Conservation (phyloP, 2,329 filamentous ascomycete genomes). For the Phialophora tarda region DNA sequence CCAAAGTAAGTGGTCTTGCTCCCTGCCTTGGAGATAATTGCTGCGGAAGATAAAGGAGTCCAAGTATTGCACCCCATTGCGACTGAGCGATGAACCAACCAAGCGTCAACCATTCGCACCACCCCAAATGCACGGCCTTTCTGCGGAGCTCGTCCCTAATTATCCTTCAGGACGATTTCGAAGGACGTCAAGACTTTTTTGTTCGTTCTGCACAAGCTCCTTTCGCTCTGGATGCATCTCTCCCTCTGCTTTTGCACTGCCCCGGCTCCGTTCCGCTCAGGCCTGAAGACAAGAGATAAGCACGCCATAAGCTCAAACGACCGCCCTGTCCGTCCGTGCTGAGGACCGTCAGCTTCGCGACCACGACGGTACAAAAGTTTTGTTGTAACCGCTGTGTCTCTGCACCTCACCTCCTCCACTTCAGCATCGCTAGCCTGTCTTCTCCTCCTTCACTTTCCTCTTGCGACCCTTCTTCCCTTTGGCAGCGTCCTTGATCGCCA, state of each 20-base stretch:
- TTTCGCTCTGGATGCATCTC: background rate
- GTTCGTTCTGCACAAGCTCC: background rate
- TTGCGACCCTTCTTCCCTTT: constrained; percentile 15
- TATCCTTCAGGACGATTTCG: background rate
- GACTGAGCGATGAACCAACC: background rate
- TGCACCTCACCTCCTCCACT: background rate
- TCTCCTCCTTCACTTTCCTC: constrained; percentile 9
- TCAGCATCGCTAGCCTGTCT: background rate
- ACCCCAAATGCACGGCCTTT: background rate
- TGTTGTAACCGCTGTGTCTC: background rate
- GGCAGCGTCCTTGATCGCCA: constrained; percentile 1
- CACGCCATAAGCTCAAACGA: background rate
- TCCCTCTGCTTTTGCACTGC: background rate
- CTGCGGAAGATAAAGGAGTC: background rate
- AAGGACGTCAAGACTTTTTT: background rate
- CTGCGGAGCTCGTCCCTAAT: background rate
- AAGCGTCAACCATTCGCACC: background rate
- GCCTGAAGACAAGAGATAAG: background rate
- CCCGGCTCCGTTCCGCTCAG: too few relatives aligned
- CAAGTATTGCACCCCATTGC: background rate
- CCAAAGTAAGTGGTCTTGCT: too few relatives aligned
- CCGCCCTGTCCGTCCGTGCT: background rate
- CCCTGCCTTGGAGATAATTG: too few relatives aligned
- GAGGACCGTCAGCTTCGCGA: background rate
- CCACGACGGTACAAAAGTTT: background rate